Conservation (phyloP, 805 yeast species). For the Yarrowia sp. region DNA sequence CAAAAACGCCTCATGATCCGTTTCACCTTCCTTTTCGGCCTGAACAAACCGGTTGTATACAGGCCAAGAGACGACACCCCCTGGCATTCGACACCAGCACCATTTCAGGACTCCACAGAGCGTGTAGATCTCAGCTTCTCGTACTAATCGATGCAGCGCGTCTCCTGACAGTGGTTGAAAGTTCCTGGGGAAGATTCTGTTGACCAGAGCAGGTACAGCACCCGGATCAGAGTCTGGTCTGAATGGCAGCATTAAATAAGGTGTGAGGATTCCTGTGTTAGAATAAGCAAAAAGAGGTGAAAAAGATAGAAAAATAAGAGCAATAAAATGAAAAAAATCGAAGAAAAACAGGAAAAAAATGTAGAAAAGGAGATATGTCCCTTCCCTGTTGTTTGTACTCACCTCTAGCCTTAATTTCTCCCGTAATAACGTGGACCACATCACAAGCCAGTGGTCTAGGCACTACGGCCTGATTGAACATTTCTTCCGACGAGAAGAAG, state of each 20-base stretch:
- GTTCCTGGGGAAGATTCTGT: constrained; percentile 65
- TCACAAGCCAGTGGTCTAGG: constrained; percentile 58
- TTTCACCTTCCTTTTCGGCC: constrained; percentile 66
- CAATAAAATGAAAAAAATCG: too few species aligned
- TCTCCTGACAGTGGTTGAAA: constrained; percentile 57
- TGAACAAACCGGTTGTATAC: constrained; percentile 61
- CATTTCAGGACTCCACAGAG: constrained; percentile 78
- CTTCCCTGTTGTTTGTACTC: constrained; percentile 11
- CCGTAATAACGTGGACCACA: constrained; percentile 72
- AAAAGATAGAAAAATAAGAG: too few species aligned
- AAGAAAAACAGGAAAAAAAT: too few species aligned
- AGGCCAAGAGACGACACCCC: constrained; percentile 85
- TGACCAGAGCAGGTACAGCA: constrained; percentile 64
- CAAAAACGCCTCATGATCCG: constrained; percentile 72
- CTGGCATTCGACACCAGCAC: constrained; percentile 82
- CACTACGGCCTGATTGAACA: constrained; percentile 42
- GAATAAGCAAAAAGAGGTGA: not conserved
- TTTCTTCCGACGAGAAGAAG: constrained; percentile 45
- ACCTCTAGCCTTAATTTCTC: constrained; percentile 73
- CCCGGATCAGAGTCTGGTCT: constrained; percentile 65
- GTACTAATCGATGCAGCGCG: constrained; percentile 55
- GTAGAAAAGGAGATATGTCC: too few species aligned
- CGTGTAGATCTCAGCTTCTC: constrained; percentile 65
- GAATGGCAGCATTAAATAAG: constrained; percentile 77
- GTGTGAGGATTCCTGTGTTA: constrained; percentile 59